phyloP scores from a whole-genome alignment of 169 alveolate species.

The Cryptosporidium muris region DNA sequence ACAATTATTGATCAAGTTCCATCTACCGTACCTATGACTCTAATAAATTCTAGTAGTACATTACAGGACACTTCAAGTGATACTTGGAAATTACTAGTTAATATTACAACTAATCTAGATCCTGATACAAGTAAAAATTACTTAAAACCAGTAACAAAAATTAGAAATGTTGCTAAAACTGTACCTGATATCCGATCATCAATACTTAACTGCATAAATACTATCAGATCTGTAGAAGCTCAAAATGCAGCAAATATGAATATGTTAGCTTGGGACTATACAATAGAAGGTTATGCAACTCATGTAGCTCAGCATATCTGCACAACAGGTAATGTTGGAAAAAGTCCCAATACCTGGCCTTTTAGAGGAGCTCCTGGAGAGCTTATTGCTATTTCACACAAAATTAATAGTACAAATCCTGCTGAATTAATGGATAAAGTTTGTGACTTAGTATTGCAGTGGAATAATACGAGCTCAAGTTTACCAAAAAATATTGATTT shows the following conservation, averaged over 20 bases:
- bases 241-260: constrained; percentile 69
- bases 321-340: constrained; percentile 34
- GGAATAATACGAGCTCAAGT: constrained; percentile 62
- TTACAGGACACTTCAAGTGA: too few relatives aligned
- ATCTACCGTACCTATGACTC: too few relatives aligned
- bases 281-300: constrained; percentile 68
- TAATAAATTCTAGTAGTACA: too few relatives aligned
- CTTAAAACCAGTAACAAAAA: too few relatives aligned
- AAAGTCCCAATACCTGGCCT: constrained; percentile 59
- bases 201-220: constrained; percentile 46
- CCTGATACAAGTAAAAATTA: too few relatives aligned
- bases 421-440: constrained; percentile 35
- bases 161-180: constrained; percentile 35
- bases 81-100: too few relatives aligned
- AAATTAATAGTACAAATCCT: constrained; percentile 30
- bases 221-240: constrained; percentile 59
- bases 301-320: constrained; percentile 53
- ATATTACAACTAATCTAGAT: too few relatives aligned
- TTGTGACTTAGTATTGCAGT: constrained; percentile 56
- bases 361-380: constrained; percentile 63
- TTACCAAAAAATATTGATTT: constrained; percentile 54
- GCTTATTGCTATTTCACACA: constrained; percentile 53
- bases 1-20: too few relatives aligned
- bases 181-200: constrained; percentile 58
- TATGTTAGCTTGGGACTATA: constrained; percentile 69